Percentiles rank a stretch among this genome's conserved stretches.
These are phyloP conservation scores for Homolaphlyctis polyrhiza DNA, from an alignment of 371 early-diverging fungal species.

Conservation along the genomic window DNA sequence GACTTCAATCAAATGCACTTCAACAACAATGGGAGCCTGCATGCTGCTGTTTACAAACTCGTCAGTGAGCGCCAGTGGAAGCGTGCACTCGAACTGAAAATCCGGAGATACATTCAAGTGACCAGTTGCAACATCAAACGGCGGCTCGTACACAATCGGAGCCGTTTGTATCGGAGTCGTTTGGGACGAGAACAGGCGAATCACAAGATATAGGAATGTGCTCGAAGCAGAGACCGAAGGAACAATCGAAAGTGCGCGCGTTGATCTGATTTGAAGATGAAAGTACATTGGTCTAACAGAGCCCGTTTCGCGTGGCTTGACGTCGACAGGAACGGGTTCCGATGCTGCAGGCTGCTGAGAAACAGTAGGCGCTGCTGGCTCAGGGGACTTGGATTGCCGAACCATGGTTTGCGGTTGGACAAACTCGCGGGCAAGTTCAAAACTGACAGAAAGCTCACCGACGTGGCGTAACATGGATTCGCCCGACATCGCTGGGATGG, in stretches of 20 bases:
- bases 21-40: conserved; percentile 24
- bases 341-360: neutral
- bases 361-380: neutral
- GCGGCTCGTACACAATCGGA: conserved; percentile 28
- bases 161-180: conserved; percentile 24
- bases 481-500: neutral
- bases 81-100: conserved; percentile 26
- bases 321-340: neutral
- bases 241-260: conserved; percentile 21
- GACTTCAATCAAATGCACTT: conserved; percentile 24
- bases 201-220: conserved; percentile 18
- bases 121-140: conserved; percentile 28
- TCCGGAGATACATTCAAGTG: conserved; percentile 18
- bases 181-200: conserved; percentile 22
- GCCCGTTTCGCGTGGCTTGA: neutral
- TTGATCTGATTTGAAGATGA: conserved; percentile 22
- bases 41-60: conserved; percentile 10
- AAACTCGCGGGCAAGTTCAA: neutral
- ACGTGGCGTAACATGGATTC: neutral
- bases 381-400: too few relatives aligned
- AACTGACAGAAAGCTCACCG: neutral
- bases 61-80: conserved; percentile 25
- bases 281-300: conserved; percentile 11
- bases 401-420: neutral
- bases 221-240: conserved; percentile 7